Evolutionary conservation across 2,329 filamentous ascomycete genomes (phyloP).

Genomic region (Claviceps lovelessii): DNA sequence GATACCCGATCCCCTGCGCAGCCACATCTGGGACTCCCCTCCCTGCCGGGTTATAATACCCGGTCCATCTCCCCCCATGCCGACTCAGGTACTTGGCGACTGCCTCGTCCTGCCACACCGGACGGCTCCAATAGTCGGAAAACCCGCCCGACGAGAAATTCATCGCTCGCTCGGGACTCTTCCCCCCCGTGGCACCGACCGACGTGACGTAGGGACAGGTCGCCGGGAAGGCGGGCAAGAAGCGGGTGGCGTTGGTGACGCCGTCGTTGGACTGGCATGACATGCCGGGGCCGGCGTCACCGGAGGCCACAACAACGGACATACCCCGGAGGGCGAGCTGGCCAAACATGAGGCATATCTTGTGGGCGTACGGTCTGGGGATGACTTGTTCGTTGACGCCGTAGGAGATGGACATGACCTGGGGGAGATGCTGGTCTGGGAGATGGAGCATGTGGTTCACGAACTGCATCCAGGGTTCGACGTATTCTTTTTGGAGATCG

Average conservation of each 20-base stretch:
- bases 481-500: slow-evolving; percentile 23
- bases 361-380: slow-evolving; percentile 39
- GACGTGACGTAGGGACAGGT: slow-evolving; percentile 47
- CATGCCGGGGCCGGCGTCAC: slow-evolving; percentile 33
- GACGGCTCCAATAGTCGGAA: slow-evolving; percentile 30
- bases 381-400: slow-evolving; percentile 54
- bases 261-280: slow-evolving; percentile 25
- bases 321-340: slow-evolving; percentile 53
- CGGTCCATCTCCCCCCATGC: slow-evolving; percentile 34
- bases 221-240: slow-evolving; percentile 22
- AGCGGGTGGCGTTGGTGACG: slow-evolving; percentile 15
- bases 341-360: slow-evolving; percentile 41
- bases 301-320: slow-evolving; percentile 49
- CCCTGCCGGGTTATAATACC: slow-evolving; percentile 31
- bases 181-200: slow-evolving; percentile 42
- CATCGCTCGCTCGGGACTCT: slow-evolving; percentile 37
- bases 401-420: slow-evolving; percentile 55
- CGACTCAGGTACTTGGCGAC: slow-evolving; percentile 28
- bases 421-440: slow-evolving; percentile 39
- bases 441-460: slow-evolving; percentile 44
- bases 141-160: slow-evolving; percentile 39
- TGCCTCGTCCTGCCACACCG: slow-evolving; percentile 30
- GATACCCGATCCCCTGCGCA: slow-evolving; percentile 30
- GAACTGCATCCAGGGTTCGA: slow-evolving; percentile 55
- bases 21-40: slow-evolving; percentile 49